Evolutionary conservation across 176 grass and related monocot species (phyloP), one percentile per base, ranked within the genome.

Genomic region (Alloteropsis semialata): DNA sequence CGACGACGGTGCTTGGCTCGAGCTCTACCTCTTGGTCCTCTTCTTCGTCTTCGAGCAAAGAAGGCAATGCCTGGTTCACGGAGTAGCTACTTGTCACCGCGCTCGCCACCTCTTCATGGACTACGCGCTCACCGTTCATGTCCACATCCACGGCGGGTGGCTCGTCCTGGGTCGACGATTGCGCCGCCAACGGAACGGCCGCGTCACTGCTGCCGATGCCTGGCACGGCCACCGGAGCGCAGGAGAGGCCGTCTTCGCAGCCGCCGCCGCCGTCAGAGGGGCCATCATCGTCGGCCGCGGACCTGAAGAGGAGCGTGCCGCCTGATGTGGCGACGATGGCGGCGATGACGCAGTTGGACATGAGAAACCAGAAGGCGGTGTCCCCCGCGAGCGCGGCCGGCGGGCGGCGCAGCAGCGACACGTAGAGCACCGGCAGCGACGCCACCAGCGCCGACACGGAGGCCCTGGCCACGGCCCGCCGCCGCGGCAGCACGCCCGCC

Each of bases 291-390:
- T 82, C 66, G 33, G 61, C 7, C 24, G 61, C 24, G 43, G 86
- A 58, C n/a, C 74, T 13, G 67, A 84, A 65, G 66, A 79, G 56
- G 82, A 90, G 69, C 22, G 80, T 1, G 30, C 92, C 92, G 32
- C 73, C 81, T 30, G 85, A 88, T 8, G 85, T 90, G 10, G 89
- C 81, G 59, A 84, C 88, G 15, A 98, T 90, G 64, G 92, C 85
- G 37, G 88, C 53, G 87, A 98, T 82, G 83, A 98, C 87, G 84
- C 87, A 95, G 81, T 98, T 94, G 63, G 88, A 95, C 75, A 93
- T 86, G 84, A 98, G 90, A 82, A 98, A 98, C 92, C 95, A 98
- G 65, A 98, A 98, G 81, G 87, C 89, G 84, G 95, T 91, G 86
- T 94, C 92, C 45, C 86, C 84, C 65, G 94, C 71, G 65, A 98